A percentile compares a stretch with the other conserved stretches of the same genome.
These are phyloP conservation scores for Ceratonia siliqua DNA, from an alignment of 306 rosid genomes.

Conservation along the genomic window DNA sequence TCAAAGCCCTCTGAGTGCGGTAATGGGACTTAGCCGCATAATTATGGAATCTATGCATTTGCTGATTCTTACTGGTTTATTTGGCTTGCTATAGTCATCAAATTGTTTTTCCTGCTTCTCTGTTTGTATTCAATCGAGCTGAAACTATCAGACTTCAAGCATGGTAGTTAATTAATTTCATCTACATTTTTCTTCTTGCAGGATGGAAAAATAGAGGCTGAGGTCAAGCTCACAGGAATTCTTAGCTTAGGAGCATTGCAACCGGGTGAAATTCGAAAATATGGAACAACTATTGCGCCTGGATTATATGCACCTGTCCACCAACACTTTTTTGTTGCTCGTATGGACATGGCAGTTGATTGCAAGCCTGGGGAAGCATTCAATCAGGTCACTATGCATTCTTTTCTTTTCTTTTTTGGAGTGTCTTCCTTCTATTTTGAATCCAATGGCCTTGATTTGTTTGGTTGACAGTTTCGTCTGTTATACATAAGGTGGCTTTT, in stretches of 20 bases:
- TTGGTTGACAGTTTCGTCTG: background rate
- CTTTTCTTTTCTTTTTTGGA: background rate
- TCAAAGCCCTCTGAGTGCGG: background rate
- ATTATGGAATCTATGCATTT: background rate
- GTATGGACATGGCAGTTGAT: constrained; percentile 89
- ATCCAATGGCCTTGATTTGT: constrained; percentile 2
- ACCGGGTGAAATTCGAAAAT: constrained; percentile 79
- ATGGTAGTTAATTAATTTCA: background rate
- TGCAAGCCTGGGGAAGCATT: constrained; percentile 84
- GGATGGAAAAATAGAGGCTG: constrained; percentile 91
- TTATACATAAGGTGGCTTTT: background rate
- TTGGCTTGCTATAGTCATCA: constrained; percentile 7
- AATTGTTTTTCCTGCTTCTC: background rate
- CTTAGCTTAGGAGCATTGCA: constrained; percentile 82
- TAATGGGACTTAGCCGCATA: background rate
- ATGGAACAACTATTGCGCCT: constrained; percentile 85
- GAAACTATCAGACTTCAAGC: constrained; percentile 7
- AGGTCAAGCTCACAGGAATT: constrained; percentile 80
- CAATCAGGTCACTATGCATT: constrained; percentile 59
- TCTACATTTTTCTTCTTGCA: constrained; percentile 27
- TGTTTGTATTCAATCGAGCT: background rate
- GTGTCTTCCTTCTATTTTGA: background rate
- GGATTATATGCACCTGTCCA: constrained; percentile 85
- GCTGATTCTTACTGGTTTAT: background rate
- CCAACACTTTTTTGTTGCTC: constrained; percentile 85